A percentile compares a stretch with the other conserved stretches of the same genome.
Conservation (phyloP, 2,329 filamentous ascomycete species). For the Aspergillus fumigatiaffinis region DNA sequence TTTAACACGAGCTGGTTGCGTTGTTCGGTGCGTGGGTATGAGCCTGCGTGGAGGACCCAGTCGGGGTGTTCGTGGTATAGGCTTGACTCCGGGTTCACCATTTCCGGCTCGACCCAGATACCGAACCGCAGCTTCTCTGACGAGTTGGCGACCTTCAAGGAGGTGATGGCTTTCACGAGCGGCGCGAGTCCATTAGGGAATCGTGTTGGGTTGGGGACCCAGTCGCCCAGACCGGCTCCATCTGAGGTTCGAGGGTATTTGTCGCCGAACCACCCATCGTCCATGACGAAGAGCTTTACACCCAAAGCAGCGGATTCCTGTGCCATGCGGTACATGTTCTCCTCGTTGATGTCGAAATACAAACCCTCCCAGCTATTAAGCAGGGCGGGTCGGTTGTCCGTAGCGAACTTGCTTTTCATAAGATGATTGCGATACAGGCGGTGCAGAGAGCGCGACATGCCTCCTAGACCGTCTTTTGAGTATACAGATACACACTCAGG, state of each 20-base stretch:
- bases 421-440: constrained; percentile 60
- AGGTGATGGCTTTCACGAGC: constrained; percentile 51
- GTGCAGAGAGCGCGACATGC: constrained; percentile 61
- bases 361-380: constrained; percentile 66
- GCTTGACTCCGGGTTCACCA: constrained; percentile 61
- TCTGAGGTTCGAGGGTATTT: constrained; percentile 58
- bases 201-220: constrained; percentile 55
- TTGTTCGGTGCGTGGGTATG: constrained; percentile 53
- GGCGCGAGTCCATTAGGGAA: constrained; percentile 57
- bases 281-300: constrained; percentile 60
- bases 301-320: constrained; percentile 56
- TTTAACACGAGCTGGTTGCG: constrained; percentile 62
- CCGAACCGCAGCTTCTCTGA: constrained; percentile 55
- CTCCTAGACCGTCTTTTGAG: constrained; percentile 55
- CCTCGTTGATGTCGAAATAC: constrained; percentile 56
- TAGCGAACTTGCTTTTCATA: constrained; percentile 54
- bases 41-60: constrained; percentile 58
- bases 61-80: constrained; percentile 61
- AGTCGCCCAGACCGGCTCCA: constrained; percentile 59
- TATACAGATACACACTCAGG: constrained; percentile 63
- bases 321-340: constrained; percentile 53
- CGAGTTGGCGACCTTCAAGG: constrained; percentile 46
- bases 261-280: constrained; percentile 66
- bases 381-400: constrained; percentile 51
- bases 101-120: constrained; percentile 66